Conservation (phyloP, 805 yeast species). For the Metschnikowia borealis region DNA sequence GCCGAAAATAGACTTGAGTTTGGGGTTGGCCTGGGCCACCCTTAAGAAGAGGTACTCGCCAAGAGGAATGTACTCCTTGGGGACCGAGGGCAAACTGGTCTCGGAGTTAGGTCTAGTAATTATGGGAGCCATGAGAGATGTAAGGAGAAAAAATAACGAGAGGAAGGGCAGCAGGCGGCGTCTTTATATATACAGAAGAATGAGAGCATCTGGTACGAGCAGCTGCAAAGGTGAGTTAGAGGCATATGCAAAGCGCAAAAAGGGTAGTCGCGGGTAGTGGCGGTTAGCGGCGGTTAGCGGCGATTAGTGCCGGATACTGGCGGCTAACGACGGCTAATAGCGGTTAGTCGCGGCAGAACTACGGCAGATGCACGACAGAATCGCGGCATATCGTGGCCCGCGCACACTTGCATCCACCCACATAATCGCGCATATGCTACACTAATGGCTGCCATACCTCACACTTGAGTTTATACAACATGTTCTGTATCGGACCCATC, state of each 20-base stretch:
- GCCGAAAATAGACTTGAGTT: constrained; percentile 55
- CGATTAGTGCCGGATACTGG: constrained; percentile 3
- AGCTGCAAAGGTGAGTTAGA: too few relatives aligned
- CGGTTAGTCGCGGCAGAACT: constrained; percentile 2
- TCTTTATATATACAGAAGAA: not conserved
- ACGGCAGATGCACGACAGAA: not conserved
- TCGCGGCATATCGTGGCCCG: not conserved
- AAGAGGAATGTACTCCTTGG: constrained; percentile 37
- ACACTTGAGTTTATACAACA: not conserved
- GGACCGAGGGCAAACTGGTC: constrained; percentile 1
- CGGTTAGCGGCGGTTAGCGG: not conserved
- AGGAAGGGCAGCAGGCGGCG: not conserved
- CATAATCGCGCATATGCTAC: not conserved
- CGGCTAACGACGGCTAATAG: constrained; percentile 7
- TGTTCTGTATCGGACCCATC: too few relatives aligned
- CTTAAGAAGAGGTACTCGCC: constrained; percentile 66
- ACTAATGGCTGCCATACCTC: too few relatives aligned
- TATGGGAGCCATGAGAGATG: constrained; percentile 15
- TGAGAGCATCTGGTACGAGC: too few relatives aligned
- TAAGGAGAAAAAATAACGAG: not conserved
- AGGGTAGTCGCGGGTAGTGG: not conserved
- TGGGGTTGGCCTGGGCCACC: constrained; percentile 49
- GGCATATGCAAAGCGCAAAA: too few relatives aligned
- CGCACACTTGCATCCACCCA: not conserved
- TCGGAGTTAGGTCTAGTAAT: constrained; percentile 14